Percentiles rank a stretch among this genome's conserved stretches.
Evolutionary conservation across 768 basidiomycete species (phyloP).

Genomic region (Gelatoporia subvermispora): DNA sequence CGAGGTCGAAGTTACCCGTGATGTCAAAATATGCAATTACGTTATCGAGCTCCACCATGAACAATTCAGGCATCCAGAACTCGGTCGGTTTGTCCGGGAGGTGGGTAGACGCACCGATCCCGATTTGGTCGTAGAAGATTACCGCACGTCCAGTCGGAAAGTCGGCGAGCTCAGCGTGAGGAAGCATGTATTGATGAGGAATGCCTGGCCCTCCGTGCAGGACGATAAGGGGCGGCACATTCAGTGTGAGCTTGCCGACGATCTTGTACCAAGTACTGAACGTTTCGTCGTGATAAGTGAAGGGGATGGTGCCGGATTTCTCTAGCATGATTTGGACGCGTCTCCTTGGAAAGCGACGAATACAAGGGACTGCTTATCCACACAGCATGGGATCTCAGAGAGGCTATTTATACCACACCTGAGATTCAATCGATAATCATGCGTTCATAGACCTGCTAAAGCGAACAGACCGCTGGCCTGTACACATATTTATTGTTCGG

Average conservation of each 20-base stretch:
- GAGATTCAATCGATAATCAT: no score
- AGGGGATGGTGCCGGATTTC: not conserved
- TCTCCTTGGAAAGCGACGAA: no score
- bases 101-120: slow-evolving; percentile 50
- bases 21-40: slow-evolving; percentile 42
- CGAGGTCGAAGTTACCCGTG: slow-evolving; percentile 35
- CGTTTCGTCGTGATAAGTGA: slow-evolving; percentile 2
- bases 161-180: slow-evolving; percentile 34
- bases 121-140: slow-evolving; percentile 51
- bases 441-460: no score
- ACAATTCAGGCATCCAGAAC: slow-evolving; percentile 50
- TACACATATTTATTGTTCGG: no score
- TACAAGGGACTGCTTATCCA: no score
- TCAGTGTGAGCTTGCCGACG: slow-evolving; percentile 36
- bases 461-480: no score
- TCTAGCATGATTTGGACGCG: no score
- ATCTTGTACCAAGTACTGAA: slow-evolving; percentile 49
- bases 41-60: slow-evolving; percentile 43
- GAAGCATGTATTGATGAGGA: slow-evolving; percentile 36
- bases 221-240: slow-evolving; percentile 38
- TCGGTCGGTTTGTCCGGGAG: slow-evolving; percentile 42
- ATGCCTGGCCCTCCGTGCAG: slow-evolving; percentile 54
- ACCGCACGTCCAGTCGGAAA: slow-evolving; percentile 36
- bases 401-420: no score
- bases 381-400: no score